Base-by-base conservation (phyloP, 2,329 filamentous ascomycete genomes). In the Delphinella strobiligena region DNA sequence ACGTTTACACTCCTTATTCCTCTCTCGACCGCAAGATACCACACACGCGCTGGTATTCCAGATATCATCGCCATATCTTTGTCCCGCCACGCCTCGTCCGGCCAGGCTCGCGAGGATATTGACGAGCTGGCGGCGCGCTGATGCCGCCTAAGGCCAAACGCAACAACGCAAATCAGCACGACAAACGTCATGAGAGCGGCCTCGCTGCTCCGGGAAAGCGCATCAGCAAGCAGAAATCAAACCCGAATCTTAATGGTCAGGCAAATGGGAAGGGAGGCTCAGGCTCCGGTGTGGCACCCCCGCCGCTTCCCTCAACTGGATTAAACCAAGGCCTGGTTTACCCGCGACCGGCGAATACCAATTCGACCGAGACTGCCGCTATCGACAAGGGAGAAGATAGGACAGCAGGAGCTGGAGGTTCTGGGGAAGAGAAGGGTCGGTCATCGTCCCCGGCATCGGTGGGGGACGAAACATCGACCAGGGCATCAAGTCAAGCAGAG, bases 121-220 rank as follows among this genome's bases (percentile, higher is more conserved):
- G 22, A 27, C 22, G 24, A 43, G 36, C 39, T 44, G 47, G 49
- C 51, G 51, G 47, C 46, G 45, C 49, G 52, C 57, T 62, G 55
- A 69, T 69, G 66, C 66, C 67, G 63, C 60, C 62, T 49, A 66
- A 63, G 58, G 55, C 53, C 54, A 64, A 62, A 54, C 53, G 53
- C 49, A 60, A 59, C 58, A 51, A 52, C 51, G 57, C 63, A 55
- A 63, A 64, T 56, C 57, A 61, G 58, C 63, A 64, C 54, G 62
- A 67, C 59, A 66, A 62, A 52, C 78, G 82, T 62, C 82, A 93
- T 66, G 87, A 94, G 66, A 87, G 84, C 80, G 86, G 85, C 57
- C 71, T 86, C 61, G 81, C 87, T 71, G 79, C 79, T 55, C 77
- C 82, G 38, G 80, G 80, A 50, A 85, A 79, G 69, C 78, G 79